Evolutionary conservation across 139 green algal genomes (phyloP).

Genomic region (Chlorella ohadii): DNA sequence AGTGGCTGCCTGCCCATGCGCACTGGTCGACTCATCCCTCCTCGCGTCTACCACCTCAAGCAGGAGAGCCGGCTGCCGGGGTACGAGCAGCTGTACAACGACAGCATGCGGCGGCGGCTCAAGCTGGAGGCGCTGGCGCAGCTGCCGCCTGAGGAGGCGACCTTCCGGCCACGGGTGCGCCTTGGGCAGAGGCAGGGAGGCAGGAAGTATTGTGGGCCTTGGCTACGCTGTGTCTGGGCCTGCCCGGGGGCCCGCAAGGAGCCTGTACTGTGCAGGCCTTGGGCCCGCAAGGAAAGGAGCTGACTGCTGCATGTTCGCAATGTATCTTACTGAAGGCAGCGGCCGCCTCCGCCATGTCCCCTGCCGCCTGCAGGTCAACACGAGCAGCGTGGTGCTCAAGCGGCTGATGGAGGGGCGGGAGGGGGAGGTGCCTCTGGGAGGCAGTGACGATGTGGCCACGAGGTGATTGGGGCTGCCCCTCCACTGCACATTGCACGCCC

Average conservation of each 20-base stretch:
- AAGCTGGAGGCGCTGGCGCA: slow-evolving; percentile 54
- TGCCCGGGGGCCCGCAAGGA: too few species aligned
- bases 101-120: slow-evolving; percentile 57
- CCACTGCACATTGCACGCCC: not conserved
- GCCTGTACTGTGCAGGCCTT: too few species aligned
- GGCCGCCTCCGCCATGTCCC: not conserved
- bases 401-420: slow-evolving; percentile 16
- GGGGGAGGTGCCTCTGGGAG: not conserved
- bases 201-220: too few species aligned
- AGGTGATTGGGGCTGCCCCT: not conserved
- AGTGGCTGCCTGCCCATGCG: not conserved
- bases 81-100: slow-evolving; percentile 81
- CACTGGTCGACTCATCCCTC: not conserved
- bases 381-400: slow-evolving; percentile 19
- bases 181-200: too few species aligned
- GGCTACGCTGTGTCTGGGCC: too few species aligned
- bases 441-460: slow-evolving; percentile 11
- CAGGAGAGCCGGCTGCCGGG: slow-evolving; percentile 45
- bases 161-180: slow-evolving; percentile 70
- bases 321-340: too few species aligned
- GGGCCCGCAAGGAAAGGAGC: too few species aligned
- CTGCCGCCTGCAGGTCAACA: slow-evolving; percentile 35
- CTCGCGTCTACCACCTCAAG: not conserved
- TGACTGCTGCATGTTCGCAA: too few species aligned
- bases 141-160: slow-evolving; percentile 80